Conservation (phyloP, 768 basidiomycete species). For the Cyclocybe cylindracea region DNA sequence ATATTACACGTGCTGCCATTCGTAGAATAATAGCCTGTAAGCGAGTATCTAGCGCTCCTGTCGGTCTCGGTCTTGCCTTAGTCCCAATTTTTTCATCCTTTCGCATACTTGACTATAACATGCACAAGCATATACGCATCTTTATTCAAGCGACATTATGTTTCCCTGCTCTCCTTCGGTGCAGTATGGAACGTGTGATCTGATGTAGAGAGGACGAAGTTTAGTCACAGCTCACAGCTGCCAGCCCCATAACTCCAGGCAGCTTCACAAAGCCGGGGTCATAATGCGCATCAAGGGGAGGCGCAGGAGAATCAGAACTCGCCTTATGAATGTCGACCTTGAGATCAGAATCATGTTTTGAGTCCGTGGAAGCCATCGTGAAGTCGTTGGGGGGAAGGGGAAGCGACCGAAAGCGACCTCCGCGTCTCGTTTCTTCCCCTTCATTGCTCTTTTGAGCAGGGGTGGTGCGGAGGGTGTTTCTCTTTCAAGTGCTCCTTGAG, state of each 20-base stretch:
- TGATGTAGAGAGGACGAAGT: no score
- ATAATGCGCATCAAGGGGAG: conserved; percentile 17
- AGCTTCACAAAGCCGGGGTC: conserved; percentile 18
- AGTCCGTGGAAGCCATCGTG: conserved; percentile 19
- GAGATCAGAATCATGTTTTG: conserved; percentile 22
- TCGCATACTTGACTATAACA: background rate
- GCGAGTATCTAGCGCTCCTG: background rate
- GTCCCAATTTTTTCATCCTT: background rate
- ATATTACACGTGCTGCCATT: no score
- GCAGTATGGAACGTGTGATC: no score
- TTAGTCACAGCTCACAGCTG: no score
- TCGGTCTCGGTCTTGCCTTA: background rate
- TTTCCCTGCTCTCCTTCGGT: background rate
- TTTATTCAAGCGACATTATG: conserved; percentile 3
- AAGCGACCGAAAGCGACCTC: no score
- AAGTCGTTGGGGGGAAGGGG: background rate
- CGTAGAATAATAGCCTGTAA: no score
- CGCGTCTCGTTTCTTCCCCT: no score
- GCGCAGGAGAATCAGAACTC: background rate
- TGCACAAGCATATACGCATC: background rate
- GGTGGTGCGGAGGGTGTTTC: no score
- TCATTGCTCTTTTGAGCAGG: no score
- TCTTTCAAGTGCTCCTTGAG: no score
- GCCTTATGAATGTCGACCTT: conserved; percentile 17
- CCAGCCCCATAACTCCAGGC: no score